Base-by-base conservation (phyloP, 306 rosid genomes). In the Pterocarpus macrocarpus region DNA sequence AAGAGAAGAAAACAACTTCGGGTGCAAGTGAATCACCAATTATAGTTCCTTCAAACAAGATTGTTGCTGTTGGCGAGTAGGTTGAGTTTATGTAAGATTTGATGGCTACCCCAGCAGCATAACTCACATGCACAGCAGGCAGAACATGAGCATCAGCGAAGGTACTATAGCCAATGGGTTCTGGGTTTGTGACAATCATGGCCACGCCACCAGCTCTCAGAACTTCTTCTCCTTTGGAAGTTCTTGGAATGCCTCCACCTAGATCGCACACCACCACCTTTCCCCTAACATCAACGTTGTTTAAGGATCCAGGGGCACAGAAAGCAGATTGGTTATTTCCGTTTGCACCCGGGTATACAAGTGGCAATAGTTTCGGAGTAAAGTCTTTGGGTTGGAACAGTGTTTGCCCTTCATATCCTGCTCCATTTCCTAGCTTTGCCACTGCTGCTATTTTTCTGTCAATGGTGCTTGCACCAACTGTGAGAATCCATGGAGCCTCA, bases 401-500 rank as follows among this genome's bases (percentile, higher is more conserved):
- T 0, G 92, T 50, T 80, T 88, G 80, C 0, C 97, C 94, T 2
- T 85, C 78, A 57, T 34, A 81, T 79, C 76, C 87, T 32, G 56
- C 77, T 0, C 92, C 91, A 4, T 85, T 88, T 49, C 90, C 97
- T 4, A 92, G 89, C 68, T 52, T 65, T 56, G 86, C 90, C 0
- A 36, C 38, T 2, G 90, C 93, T 59, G 64, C 72, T 12, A 90
- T 84, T 34, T 76, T 91, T 84, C 94, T 81, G 34, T 91, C 98
- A 14, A 83, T 85, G 44, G 88, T 88, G 81, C 89, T 88, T 28
- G 88, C 91, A 50, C 89, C 91, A 4, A 88, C 89, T 0, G 86
- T 86, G 77, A 88, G 89, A 34, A 90, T 85, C 97, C 97, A 94
- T 0, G 97, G 98, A 2, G 94, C 97, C 57, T 86, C 92, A 7